Evolutionary conservation across 139 green algal genomes (phyloP).

Genomic region (Chlorella sorokiniana): DNA sequence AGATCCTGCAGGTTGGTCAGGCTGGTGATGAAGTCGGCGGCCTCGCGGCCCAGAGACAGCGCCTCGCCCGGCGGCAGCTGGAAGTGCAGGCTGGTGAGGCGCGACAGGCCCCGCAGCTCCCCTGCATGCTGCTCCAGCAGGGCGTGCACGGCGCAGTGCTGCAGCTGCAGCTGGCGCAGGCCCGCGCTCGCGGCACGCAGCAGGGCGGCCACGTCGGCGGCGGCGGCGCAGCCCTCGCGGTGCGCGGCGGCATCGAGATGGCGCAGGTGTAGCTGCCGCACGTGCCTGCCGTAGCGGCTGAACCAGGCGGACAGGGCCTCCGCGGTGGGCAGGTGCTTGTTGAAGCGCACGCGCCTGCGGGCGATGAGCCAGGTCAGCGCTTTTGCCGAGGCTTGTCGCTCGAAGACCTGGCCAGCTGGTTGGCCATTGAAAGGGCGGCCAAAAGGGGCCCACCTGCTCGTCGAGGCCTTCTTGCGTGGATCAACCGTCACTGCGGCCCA

Average conservation of each 20-base stretch:
- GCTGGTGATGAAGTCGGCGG: background rate
- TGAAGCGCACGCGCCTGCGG: constrained; percentile 17
- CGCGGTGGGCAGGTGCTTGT: constrained; percentile 12
- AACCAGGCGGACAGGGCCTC: constrained; percentile 11
- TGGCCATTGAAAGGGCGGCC: background rate
- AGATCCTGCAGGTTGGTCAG: constrained; percentile 6
- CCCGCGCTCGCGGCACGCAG: background rate
- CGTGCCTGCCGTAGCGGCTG: constrained; percentile 1
- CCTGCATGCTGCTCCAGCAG: background rate
- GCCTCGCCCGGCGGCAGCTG: background rate
- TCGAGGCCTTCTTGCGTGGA: background rate
- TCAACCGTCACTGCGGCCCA: background rate
- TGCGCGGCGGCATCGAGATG: constrained; percentile 4
- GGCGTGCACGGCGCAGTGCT: constrained; percentile 3
- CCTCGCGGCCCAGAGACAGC: background rate
- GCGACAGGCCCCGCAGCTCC: background rate
- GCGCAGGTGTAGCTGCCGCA: background rate
- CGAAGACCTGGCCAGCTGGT: too few species aligned
- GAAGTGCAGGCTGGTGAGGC: constrained; percentile 22
- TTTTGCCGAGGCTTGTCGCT: too few species aligned
- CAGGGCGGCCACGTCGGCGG: background rate
- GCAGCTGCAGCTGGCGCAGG: background rate
- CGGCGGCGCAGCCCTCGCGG: background rate
- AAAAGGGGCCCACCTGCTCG: background rate
- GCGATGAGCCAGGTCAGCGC: background rate